phyloP scores from a whole-genome alignment of 2,329 filamentous ascomycete genomes.

The Mariannaea elegans region DNA sequence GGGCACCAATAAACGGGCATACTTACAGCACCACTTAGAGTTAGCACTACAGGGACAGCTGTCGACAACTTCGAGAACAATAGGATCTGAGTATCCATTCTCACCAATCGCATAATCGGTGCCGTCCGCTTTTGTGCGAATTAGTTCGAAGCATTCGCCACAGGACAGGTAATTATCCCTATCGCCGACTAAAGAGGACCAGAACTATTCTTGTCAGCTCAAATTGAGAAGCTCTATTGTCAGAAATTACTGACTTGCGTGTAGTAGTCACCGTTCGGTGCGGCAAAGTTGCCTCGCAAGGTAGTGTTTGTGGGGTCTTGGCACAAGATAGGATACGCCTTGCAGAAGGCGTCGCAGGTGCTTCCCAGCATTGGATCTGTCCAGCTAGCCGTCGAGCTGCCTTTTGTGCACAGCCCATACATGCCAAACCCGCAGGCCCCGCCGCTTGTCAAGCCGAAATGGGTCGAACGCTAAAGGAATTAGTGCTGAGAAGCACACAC shows the following conservation, averaged over 20 bases:
- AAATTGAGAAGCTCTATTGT: not conserved
- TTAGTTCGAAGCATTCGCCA: constrained; percentile 14
- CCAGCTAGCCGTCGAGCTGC: constrained; percentile 7
- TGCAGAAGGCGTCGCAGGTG: constrained; percentile 13
- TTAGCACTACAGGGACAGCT: constrained; percentile 12
- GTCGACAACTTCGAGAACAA: constrained; percentile 11
- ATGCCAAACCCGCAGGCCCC: constrained; percentile 10
- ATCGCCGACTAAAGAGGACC: constrained; percentile 2
- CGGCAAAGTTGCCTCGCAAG: constrained; percentile 13
- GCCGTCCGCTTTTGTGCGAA: constrained; percentile 10
- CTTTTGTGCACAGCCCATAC: constrained; percentile 17
- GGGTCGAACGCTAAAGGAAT: constrained; percentile 3
- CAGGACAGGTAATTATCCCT: constrained; percentile 9
- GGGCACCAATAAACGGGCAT: not conserved
- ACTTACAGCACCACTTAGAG: constrained; percentile 18
- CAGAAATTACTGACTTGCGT: constrained; percentile 5
- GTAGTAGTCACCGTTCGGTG: constrained; percentile 14
- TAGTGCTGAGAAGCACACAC: not conserved
- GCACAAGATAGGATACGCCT: constrained; percentile 4
- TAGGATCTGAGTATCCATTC: constrained; percentile 5
- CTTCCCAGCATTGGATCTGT: constrained; percentile 13
- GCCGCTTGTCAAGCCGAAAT: constrained; percentile 14
- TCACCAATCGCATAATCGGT: constrained; percentile 4
- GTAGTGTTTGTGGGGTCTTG: constrained; percentile 5
- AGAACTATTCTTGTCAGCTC: constrained; percentile 3